Evolutionary conservation across 345 rosid genomes (phyloP).

Genomic region (Salix brachista): DNA sequence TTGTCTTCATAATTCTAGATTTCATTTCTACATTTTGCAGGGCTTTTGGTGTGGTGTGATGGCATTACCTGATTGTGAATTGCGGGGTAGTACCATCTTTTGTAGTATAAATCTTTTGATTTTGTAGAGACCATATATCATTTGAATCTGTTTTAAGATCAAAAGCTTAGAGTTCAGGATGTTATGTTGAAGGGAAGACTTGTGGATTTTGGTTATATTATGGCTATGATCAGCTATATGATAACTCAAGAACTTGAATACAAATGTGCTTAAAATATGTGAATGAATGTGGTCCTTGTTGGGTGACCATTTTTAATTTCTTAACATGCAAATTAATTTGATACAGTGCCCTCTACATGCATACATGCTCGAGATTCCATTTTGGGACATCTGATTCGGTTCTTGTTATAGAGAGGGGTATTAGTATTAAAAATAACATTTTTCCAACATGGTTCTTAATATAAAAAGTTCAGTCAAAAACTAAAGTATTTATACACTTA

Average conservation of each 20-base stretch:
- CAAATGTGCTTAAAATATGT: not conserved
- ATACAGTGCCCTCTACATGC: not conserved
- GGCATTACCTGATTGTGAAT: slow-evolving; percentile 11
- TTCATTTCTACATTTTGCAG: slow-evolving; percentile 11
- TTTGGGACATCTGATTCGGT: not conserved
- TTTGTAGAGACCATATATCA: not conserved
- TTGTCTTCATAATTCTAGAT: not conserved
- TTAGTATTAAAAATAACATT: too few species aligned
- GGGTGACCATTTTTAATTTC: not conserved
- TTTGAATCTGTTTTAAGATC: not conserved
- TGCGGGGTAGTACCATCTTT: not conserved
- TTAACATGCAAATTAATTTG: not conserved
- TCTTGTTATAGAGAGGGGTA: not conserved
- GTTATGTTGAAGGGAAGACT: not conserved
- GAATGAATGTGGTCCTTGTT: not conserved
- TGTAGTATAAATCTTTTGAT: not conserved
- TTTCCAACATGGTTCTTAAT: too few species aligned
- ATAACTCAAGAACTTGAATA: not conserved
- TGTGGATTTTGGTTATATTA: not conserved
- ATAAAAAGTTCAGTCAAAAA: too few species aligned
- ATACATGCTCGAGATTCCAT: not conserved
- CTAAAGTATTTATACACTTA: too few species aligned
- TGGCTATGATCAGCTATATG: not conserved
- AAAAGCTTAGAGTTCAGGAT: not conserved
- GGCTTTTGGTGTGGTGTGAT: not conserved